Percentiles rank a stretch among this genome's conserved stretches.
Conservation (phyloP, 2,329 filamentous ascomycete species). For the Beauveria brongniartii region DNA sequence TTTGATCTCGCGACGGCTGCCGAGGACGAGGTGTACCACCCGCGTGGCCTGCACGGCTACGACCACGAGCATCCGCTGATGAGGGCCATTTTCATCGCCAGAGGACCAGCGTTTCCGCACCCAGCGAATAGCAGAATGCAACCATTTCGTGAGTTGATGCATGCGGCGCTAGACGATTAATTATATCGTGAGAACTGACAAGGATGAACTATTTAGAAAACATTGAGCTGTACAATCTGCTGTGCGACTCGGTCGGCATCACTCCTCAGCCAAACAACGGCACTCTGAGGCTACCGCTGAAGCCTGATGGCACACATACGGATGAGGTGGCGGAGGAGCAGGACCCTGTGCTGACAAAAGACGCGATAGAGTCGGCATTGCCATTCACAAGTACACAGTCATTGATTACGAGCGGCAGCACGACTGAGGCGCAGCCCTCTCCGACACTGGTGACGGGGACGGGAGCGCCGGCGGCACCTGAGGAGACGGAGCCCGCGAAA, state of each 20-base stretch:
- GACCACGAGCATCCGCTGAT: conserved; percentile 92
- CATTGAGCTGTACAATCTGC: conserved; percentile 86
- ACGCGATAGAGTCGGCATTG: background rate
- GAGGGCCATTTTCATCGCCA: conserved; percentile 89
- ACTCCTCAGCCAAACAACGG: conserved; percentile 75
- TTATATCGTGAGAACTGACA: background rate
- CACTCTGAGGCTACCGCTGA: conserved; percentile 66
- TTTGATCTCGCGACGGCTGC: conserved; percentile 63
- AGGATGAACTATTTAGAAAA: conserved; percentile 56
- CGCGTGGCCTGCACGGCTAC: conserved; percentile 84
- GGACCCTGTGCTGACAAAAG: conserved; percentile 38
- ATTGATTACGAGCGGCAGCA: conserved; percentile 12
- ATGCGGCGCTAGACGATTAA: background rate
- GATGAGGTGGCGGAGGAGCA: conserved; percentile 38
- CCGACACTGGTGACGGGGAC: background rate
- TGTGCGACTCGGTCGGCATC: conserved; percentile 80
- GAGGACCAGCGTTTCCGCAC: conserved; percentile 88
- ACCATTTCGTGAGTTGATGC: conserved; percentile 66
- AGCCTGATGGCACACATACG: conserved; percentile 53
- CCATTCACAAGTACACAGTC: conserved; percentile 5
- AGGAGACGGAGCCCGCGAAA: background rate
- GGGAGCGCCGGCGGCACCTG: background rate
- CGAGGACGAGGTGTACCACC: conserved; percentile 61
- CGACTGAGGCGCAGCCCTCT: conserved; percentile 3
- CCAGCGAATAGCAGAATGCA: conserved; percentile 70